Conservation (phyloP, 2,329 filamentous ascomycete genomes). For the Diplodia mutila region DNA sequence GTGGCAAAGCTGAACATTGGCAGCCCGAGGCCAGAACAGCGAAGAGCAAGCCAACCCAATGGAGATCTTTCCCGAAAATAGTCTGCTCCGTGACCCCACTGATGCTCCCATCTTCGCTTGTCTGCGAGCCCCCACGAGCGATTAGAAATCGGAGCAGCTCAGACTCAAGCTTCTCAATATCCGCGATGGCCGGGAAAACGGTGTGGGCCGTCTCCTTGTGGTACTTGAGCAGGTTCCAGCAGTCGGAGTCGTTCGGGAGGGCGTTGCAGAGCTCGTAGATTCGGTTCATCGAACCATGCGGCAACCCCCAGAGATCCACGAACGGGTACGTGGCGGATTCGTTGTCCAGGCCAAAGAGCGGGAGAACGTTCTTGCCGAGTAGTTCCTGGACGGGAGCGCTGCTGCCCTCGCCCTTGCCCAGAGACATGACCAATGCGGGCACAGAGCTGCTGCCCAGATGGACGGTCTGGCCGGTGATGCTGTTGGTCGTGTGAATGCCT, state of each 20-base stretch:
- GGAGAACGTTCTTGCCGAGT: constrained; percentile 62
- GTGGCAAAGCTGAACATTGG: constrained; percentile 61
- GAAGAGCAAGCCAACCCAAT: constrained; percentile 64
- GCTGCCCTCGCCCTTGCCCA: constrained; percentile 39
- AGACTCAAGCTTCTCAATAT: constrained; percentile 58
- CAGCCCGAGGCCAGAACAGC: constrained; percentile 66
- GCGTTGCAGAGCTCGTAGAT: constrained; percentile 62
- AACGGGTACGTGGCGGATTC: constrained; percentile 68
- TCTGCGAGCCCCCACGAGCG: constrained; percentile 52
- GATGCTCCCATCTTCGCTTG: constrained; percentile 43
- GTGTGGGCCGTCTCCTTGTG: constrained; percentile 63
- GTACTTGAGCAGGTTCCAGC: constrained; percentile 60
- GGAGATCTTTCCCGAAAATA: constrained; percentile 61
- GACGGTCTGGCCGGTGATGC: constrained; percentile 62
- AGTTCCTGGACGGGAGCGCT: constrained; percentile 59
- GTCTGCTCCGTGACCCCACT: constrained; percentile 55
- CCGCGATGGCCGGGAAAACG: constrained; percentile 64
- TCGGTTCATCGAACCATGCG: constrained; percentile 61
- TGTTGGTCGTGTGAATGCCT: constrained; percentile 64
- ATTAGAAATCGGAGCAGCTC: constrained; percentile 59
- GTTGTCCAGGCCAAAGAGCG: constrained; percentile 66
- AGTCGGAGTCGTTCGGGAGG: constrained; percentile 61
- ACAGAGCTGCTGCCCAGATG: constrained; percentile 66
- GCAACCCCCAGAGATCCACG: constrained; percentile 65
- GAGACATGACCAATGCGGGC: constrained; percentile 61